Percentiles rank a stretch among this genome's conserved stretches.
phyloP scores from a whole-genome alignment of 192 early-diverging fungal species.

The Linnemannia schmuckeri region DNA sequence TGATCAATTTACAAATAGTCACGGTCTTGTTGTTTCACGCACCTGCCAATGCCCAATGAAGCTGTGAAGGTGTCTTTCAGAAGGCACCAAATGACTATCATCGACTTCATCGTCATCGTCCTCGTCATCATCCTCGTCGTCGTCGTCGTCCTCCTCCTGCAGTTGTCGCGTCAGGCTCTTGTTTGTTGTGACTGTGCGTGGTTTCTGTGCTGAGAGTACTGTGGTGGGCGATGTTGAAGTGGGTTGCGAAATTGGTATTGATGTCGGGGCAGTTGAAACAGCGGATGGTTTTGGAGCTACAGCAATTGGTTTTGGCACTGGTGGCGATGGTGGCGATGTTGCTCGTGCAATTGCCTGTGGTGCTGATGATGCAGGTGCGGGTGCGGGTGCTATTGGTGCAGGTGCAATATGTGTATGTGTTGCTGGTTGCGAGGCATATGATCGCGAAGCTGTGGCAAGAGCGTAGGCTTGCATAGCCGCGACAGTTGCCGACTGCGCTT shows the following conservation, averaged over 20 bases:
- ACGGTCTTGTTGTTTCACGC: neutral
- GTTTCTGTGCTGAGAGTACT: neutral
- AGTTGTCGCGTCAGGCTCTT: neutral
- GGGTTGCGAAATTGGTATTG: too few relatives aligned
- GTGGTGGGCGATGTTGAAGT: neutral
- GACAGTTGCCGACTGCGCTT: neutral
- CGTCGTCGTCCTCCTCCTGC: neutral
- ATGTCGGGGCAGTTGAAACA: too few relatives aligned
- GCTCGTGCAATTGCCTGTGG: neutral
- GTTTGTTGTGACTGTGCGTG: neutral
- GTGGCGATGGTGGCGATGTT: neutral
- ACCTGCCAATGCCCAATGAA: constrained; percentile 7
- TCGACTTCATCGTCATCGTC: neutral
- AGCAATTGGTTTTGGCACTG: neutral
- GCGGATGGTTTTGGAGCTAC: neutral
- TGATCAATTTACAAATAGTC: neutral
- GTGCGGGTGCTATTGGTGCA: neutral
- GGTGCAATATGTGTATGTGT: neutral
- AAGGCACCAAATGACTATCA: neutral
- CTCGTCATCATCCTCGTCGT: constrained; percentile 1
- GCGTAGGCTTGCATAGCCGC: neutral
- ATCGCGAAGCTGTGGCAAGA: neutral
- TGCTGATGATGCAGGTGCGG: neutral
- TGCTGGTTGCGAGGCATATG: neutral
- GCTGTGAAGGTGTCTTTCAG: neutral